These are phyloP conservation scores for Blumeria hordei DNA, from an alignment of 2,329 filamentous ascomycete genomes.

Conservation along the genomic window DNA sequence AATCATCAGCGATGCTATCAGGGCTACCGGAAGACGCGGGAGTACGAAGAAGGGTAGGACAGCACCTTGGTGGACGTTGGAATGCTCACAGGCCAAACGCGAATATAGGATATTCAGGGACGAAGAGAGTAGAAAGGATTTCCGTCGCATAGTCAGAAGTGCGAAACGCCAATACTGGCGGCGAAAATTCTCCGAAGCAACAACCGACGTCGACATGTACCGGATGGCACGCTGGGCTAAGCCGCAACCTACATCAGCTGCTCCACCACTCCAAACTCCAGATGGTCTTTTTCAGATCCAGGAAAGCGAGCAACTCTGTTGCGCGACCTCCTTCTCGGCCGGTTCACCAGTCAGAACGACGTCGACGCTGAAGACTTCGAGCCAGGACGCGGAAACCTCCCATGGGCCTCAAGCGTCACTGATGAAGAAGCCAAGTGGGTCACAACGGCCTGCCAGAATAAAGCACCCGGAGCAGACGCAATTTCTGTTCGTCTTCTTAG, in stretches of 20 bases:
- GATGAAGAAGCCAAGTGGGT: background rate
- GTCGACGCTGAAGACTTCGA: background rate
- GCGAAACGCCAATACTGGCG: background rate
- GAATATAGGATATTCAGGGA: background rate
- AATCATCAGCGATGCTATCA: background rate
- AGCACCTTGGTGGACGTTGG: background rate
- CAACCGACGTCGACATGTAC: background rate
- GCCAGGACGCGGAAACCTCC: background rate
- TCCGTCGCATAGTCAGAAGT: background rate
- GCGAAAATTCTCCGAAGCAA: background rate
- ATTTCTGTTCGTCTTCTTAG: background rate
- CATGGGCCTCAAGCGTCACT: background rate
- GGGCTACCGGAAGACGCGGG: background rate
- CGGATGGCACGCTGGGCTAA: background rate
- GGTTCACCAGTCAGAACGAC: background rate
- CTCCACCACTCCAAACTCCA: background rate
- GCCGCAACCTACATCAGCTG: background rate
- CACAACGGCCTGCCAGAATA: background rate
- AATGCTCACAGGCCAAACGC: background rate
- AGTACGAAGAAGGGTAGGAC: background rate
- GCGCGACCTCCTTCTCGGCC: background rate
- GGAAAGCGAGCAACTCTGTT: background rate
- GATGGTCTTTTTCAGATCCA: background rate
- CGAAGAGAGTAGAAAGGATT: background rate
- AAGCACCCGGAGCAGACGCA: background rate